Percentiles rank a stretch among this genome's conserved stretches.
Evolutionary conservation across 2,329 filamentous ascomycete species (phyloP).

Genomic region (Colletotrichum lentis): DNA sequence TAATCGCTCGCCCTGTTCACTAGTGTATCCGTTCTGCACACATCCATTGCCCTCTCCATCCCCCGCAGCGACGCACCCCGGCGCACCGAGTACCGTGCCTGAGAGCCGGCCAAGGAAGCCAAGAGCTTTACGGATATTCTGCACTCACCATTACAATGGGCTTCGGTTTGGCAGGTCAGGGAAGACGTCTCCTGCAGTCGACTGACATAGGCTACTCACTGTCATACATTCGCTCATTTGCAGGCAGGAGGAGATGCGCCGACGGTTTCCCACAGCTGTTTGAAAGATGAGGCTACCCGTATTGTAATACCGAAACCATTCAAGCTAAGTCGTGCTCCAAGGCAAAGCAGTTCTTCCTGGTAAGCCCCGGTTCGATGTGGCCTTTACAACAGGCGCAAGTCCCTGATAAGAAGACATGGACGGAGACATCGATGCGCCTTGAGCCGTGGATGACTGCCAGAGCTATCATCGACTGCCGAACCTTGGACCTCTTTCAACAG

Average conservation of each 20-base stretch:
- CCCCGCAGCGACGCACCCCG: neutral
- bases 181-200: neutral
- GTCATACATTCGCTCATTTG: neutral
- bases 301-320: neutral
- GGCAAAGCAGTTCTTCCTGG: neutral
- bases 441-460: neutral
- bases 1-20: neutral
- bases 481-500: neutral
- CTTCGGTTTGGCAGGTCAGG: neutral
- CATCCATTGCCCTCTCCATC: neutral
- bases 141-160: neutral
- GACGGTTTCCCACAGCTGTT: conserved; percentile 1
- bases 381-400: neutral
- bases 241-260: neutral
- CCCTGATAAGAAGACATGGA: too few relatives aligned
- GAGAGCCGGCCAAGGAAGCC: neutral
- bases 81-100: conserved; percentile 11
- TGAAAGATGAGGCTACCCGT: conserved; percentile 1
- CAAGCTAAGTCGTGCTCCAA: neutral
- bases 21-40: too few relatives aligned
- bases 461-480: neutral
- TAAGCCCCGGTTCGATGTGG: neutral
- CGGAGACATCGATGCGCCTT: neutral
- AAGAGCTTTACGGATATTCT: neutral
- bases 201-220: neutral